Conservation (phyloP, 2,329 filamentous ascomycete species). For the Cercospora canescens region DNA sequence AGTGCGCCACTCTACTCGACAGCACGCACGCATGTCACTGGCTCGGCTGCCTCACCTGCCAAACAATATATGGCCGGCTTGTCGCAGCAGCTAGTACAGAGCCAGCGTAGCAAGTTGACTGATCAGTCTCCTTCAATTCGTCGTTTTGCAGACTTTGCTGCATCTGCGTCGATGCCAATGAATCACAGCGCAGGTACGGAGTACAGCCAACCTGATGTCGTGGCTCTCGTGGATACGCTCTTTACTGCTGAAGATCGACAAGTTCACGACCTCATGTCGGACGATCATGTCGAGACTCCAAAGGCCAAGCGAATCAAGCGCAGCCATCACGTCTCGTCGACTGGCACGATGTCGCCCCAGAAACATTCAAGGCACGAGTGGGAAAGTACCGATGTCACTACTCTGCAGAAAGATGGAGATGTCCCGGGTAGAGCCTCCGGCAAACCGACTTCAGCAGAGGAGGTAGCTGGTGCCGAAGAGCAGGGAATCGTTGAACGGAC, state of each 20-base stretch:
- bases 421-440: not conserved
- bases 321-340: not conserved
- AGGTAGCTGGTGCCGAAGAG: not conserved
- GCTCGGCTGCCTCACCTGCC: slow-evolving; percentile 28
- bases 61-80: slow-evolving; percentile 23
- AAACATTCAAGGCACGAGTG: not conserved
- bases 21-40: slow-evolving; percentile 41
- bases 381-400: not conserved
- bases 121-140: slow-evolving; percentile 30
- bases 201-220: slow-evolving; percentile 34
- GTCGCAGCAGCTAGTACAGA: slow-evolving; percentile 22
- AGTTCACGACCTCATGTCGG: not conserved
- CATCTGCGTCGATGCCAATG: not conserved
- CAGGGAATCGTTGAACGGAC: not conserved
- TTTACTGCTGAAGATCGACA: slow-evolving; percentile 38
- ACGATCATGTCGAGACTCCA: slow-evolving; percentile 17
- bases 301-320: slow-evolving; percentile 19
- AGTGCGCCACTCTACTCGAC: slow-evolving; percentile 33
- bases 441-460: not conserved
- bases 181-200: slow-evolving; percentile 19
- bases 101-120: slow-evolving; percentile 29
- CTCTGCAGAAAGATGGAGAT: not conserved
- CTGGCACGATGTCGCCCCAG: not conserved
- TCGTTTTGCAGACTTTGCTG: slow-evolving; percentile 2
- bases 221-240: slow-evolving; percentile 34